Evolutionary conservation across 1,284 basidiomycete species (phyloP), one percentile per base, ranked within the genome.

Genomic region (Neonothopanus nambi): DNA sequence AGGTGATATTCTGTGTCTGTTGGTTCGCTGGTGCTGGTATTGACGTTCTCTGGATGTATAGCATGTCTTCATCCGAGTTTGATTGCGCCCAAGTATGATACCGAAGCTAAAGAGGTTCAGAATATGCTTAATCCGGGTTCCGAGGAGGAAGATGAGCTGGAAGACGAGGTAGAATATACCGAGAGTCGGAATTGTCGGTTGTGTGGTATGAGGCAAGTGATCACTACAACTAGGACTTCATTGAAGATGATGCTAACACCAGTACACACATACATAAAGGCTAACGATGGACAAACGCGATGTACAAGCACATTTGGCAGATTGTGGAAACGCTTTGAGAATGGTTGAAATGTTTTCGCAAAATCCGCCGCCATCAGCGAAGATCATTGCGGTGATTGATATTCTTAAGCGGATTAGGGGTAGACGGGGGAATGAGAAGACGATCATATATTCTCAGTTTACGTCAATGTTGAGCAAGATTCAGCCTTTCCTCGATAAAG

Each of bases 401-500:
- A 20, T 52, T 23, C 41, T 52, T 24, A 21, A 36, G n/a, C 30
- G 48, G 36, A 42, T 56, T 7, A 41, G 41, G 28, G 24, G n/a
- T 28, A 48, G 42, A 17, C 35, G 40, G 3, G 24, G 36, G 11
- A 50, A 35, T 6, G 64, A 81, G 56, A 84, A 84, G 69, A 82
- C 82, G 0, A 85, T 86, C 56, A 66, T 71, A 17, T 70, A 69
- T 51, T 66, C 60, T 3, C 70, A 80, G 64, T 87, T 85, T 65
- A 84, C 82, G 0, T 70, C 72, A 4, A 83, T 85, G 69, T 67
- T 87, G 54, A 74, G 84, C 60, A 57, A 85, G 20, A 63, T 85
- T 40, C 75, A 83, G 59, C 77, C 76, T 0, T 82, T 81, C 65
- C 64, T 87, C 36, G 56, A 63, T 13, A 59, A 68, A 5, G 65